Conservation (phyloP, 768 basidiomycete genomes). For the Chalciporus pseudorubinellus region DNA sequence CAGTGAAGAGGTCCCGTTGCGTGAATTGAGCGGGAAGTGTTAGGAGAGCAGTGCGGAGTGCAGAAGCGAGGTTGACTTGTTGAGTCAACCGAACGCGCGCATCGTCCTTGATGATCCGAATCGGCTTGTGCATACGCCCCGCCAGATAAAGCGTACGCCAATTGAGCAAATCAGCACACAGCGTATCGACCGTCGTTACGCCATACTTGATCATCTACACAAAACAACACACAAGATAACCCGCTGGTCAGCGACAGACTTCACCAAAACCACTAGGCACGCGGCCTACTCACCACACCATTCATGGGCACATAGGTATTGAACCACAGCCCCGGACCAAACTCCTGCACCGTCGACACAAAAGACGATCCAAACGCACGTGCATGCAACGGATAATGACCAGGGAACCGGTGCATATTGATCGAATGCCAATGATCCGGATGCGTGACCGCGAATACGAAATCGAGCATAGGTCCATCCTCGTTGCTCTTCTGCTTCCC, state of each 20-base stretch:
- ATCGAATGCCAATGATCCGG: slow-evolving; percentile 92
- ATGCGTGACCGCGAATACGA: slow-evolving; percentile 94
- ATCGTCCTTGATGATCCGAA: slow-evolving; percentile 90
- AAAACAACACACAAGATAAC: no score
- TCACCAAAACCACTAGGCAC: background rate
- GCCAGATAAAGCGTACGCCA: slow-evolving; percentile 94
- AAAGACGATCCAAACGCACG: slow-evolving; percentile 80
- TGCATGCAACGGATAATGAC: slow-evolving; percentile 89
- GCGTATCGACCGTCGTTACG: slow-evolving; percentile 84
- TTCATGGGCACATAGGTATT: slow-evolving; percentile 85
- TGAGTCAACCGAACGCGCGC: slow-evolving; percentile 88
- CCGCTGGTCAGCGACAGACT: no score
- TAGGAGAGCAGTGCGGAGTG: slow-evolving; percentile 86
- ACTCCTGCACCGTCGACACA: slow-evolving; percentile 72
- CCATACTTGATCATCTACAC: slow-evolving; percentile 94
- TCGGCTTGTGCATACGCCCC: slow-evolving; percentile 96
- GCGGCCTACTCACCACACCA: slow-evolving; percentile 64
- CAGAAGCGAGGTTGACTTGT: slow-evolving; percentile 90
- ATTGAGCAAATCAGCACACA: slow-evolving; percentile 86
- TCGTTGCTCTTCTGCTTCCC: slow-evolving; percentile 30
- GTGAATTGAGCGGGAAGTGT: slow-evolving; percentile 80
- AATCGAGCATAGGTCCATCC: slow-evolving; percentile 83
- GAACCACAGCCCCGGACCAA: slow-evolving; percentile 92
- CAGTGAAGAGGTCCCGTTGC: slow-evolving; percentile 78
- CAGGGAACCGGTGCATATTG: slow-evolving; percentile 89